Conservation (phyloP, 345 rosid genomes). For the Angophora floribunda region DNA sequence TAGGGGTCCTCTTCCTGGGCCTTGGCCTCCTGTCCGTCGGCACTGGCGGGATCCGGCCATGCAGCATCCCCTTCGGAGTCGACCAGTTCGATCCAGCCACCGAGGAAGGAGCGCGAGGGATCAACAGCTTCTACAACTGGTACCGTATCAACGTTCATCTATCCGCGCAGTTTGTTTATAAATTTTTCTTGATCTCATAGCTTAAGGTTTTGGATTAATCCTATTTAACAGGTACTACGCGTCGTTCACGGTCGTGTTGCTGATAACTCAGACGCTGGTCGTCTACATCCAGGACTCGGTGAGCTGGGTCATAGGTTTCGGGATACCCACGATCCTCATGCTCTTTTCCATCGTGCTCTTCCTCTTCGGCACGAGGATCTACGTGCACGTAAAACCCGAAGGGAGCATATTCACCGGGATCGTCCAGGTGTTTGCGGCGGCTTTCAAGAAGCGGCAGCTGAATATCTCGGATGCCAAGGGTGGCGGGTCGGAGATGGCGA, state of each 20-base stretch:
- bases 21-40: constrained; percentile 49
- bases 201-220: neutral
- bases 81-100: constrained; percentile 73
- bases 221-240: constrained; percentile 21
- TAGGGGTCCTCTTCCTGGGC: constrained; percentile 31
- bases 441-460: constrained; percentile 37
- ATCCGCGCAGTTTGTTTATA: neutral
- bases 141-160: neutral
- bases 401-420: constrained; percentile 59
- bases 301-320: constrained; percentile 77
- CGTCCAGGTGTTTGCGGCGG: constrained; percentile 41
- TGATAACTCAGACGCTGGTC: constrained; percentile 43
- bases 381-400: constrained; percentile 44
- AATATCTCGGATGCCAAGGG: constrained; percentile 1
- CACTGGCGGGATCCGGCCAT: constrained; percentile 68
- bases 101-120: constrained; percentile 55
- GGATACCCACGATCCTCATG: constrained; percentile 59
- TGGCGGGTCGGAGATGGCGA: neutral
- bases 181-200: neutral
- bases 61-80: constrained; percentile 72
- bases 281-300: constrained; percentile 67
- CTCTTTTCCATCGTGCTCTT: constrained; percentile 35
- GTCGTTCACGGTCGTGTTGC: constrained; percentile 42
- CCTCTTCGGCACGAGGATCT: constrained; percentile 46
- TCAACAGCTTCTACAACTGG: constrained; percentile 68